These are phyloP conservation scores for Hericium rajendrae DNA, from an alignment of 768 basidiomycete genomes.

Conservation along the genomic window DNA sequence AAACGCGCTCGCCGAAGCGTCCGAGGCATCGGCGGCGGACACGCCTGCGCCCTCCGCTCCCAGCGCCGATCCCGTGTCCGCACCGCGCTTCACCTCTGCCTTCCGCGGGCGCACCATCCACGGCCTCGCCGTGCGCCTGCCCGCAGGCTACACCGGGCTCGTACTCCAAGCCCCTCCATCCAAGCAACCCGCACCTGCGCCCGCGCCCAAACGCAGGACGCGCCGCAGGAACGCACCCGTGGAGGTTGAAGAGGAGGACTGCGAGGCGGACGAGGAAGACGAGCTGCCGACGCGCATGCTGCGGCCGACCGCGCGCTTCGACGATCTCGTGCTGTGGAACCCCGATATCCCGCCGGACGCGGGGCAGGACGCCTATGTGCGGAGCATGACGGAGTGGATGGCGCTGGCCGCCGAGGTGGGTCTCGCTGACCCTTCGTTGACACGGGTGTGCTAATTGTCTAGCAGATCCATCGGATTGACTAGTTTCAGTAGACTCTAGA, in stretches of 20 bases:
- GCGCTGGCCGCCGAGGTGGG: constrained; percentile 52
- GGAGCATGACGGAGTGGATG: constrained; percentile 66
- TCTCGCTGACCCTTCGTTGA: not conserved
- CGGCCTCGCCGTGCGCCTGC: constrained; percentile 51
- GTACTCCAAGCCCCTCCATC: constrained; percentile 33
- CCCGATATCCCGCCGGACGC: constrained; percentile 65
- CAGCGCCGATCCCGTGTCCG: not conserved
- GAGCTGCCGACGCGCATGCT: constrained; percentile 26
- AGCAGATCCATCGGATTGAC: too few species aligned
- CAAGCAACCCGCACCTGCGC: constrained; percentile 8
- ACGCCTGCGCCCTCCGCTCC: not conserved
- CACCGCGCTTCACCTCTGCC: constrained; percentile 43
- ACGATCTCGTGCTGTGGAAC: constrained; percentile 66
- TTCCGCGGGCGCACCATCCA: constrained; percentile 74
- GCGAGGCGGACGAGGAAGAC: constrained; percentile 14
- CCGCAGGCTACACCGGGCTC: constrained; percentile 59
- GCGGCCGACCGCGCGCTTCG: constrained; percentile 44
- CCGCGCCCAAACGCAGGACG: constrained; percentile 16
- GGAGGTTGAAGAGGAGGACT: constrained; percentile 19
- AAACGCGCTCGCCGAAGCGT: not conserved
- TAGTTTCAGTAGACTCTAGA: too few species aligned
- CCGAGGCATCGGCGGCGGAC: not conserved
- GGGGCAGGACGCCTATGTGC: constrained; percentile 60
- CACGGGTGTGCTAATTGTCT: too few species aligned
- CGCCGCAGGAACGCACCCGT: constrained; percentile 19